A percentile compares a stretch with the other conserved stretches of the same genome.
These are phyloP conservation scores for Aspergillus melleus DNA, from an alignment of 2,329 filamentous ascomycete species.

Conservation along the genomic window DNA sequence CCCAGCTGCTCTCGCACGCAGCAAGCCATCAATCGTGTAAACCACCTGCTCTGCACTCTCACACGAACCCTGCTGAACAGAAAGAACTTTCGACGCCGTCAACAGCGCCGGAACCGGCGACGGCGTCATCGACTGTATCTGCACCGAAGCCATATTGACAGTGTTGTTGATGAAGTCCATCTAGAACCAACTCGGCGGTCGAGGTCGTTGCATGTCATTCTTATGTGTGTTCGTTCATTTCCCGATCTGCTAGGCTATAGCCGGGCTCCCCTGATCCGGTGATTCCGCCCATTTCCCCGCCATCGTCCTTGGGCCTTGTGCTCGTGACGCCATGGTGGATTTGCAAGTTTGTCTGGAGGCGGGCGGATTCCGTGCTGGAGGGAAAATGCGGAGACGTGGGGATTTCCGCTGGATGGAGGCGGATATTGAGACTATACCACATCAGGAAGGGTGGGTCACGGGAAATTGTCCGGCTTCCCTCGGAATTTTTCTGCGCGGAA, in stretches of 20 bases:
- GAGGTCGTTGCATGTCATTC: background rate
- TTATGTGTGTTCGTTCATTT: background rate
- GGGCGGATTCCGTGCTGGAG: background rate
- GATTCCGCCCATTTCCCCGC: background rate
- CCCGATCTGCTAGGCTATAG: background rate
- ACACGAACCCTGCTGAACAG: too few species aligned
- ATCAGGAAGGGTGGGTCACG: background rate
- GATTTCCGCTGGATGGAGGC: background rate
- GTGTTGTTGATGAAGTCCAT: background rate
- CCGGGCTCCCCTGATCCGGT: too few species aligned
- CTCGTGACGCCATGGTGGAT: background rate
- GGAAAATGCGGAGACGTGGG: background rate
- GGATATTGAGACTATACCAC: background rate
- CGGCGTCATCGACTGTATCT: background rate
- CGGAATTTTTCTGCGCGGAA: background rate
- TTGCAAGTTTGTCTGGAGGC: background rate
- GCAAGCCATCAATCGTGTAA: constrained; percentile 16
- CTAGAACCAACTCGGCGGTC: too few species aligned
- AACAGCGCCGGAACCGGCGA: background rate
- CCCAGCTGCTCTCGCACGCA: constrained; percentile 12
- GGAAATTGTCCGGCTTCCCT: background rate
- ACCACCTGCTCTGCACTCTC: background rate
- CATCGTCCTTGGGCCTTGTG: background rate
- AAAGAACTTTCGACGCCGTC: background rate
- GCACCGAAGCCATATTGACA: background rate